Evolutionary conservation across 371 early-diverging fungal genomes (phyloP).

Genomic region (Mucor velutinosus): DNA sequence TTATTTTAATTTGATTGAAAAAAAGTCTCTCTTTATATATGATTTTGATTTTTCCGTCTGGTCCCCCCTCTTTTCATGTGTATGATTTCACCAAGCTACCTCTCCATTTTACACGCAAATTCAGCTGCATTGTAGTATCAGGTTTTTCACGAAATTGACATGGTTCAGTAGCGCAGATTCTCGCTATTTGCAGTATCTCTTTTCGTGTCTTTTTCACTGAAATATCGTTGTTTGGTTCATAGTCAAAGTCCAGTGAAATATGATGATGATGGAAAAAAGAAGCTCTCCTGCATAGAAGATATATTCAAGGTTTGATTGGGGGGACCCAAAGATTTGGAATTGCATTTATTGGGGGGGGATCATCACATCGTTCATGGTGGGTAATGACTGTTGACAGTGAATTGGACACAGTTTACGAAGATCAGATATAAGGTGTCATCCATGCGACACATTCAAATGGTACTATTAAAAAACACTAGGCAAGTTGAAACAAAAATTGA

Average conservation of each 20-base stretch:
- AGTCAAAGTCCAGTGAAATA: not conserved
- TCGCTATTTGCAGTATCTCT: not conserved
- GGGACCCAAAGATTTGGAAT: not conserved
- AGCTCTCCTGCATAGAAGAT: not conserved
- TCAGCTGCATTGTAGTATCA: too few relatives aligned
- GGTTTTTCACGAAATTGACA: not conserved
- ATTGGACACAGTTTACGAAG: not conserved
- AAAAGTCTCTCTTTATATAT: constrained; percentile 11
- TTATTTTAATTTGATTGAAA: not conserved
- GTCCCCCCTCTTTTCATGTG: not conserved
- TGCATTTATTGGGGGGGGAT: not conserved
- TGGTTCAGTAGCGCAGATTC: not conserved
- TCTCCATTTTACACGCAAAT: not conserved
- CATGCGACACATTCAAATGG: not conserved
- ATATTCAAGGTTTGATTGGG: constrained; percentile 1
- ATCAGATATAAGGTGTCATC: not conserved
- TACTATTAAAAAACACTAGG: not conserved
- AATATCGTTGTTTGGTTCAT: too few relatives aligned
- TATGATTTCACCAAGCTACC: not conserved
- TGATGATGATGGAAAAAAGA: not conserved
- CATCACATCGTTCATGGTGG: not conserved
- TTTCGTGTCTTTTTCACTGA: not conserved
- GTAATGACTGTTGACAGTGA: not conserved
- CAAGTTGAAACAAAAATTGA: not conserved
- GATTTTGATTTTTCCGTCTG: not conserved